Percentiles rank a stretch among this genome's conserved stretches.
These are phyloP conservation scores for Evansstolkia leycettana DNA, from an alignment of 495 filamentous ascomycete genomes.

Conservation along the genomic window DNA sequence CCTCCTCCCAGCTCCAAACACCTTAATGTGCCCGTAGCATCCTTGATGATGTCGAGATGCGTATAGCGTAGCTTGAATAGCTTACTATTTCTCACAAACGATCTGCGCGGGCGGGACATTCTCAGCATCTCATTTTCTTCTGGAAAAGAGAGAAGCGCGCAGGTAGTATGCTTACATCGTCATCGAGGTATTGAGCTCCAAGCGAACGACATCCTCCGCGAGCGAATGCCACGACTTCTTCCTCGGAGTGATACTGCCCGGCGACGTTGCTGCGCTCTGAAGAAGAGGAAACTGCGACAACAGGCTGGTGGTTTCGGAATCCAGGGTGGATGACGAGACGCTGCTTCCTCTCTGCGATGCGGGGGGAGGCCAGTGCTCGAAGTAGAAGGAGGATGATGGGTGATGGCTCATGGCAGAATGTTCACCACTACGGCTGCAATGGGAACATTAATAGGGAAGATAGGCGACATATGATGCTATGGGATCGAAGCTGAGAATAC, in stretches of 20 bases:
- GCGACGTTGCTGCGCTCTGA: constrained; percentile 19
- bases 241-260: constrained; percentile 19
- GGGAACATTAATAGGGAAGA: no score
- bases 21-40: constrained; percentile 24
- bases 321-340: constrained; percentile 27
- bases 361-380: background rate
- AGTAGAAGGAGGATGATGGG: background rate
- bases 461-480: no score
- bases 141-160: background rate
- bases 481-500: no score
- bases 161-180: constrained; percentile 20
- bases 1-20: constrained; percentile 29
- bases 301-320: constrained; percentile 25
- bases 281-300: constrained; percentile 15
- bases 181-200: constrained; percentile 24
- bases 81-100: constrained; percentile 26
- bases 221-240: constrained; percentile 21
- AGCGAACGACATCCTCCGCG: constrained; percentile 25
- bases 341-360: constrained; percentile 16
- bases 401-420: background rate
- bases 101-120: no score
- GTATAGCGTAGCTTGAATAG: constrained; percentile 32
- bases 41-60: constrained; percentile 31
- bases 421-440: no score
- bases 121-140: no score